Conservation (phyloP, 345 rosid species). For the Lagerstroemia speciosa region DNA sequence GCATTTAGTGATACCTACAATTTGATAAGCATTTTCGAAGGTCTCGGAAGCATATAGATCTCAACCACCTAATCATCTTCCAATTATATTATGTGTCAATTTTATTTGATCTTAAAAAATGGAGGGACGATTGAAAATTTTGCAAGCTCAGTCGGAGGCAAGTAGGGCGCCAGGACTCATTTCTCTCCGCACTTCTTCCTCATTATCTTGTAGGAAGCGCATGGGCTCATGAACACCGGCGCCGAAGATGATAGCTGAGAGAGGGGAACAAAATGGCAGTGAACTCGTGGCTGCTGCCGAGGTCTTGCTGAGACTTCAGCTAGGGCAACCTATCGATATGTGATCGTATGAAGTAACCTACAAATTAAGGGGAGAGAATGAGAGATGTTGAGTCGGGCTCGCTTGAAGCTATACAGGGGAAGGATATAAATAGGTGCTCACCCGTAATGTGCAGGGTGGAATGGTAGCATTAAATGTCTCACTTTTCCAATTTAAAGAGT, state of each 20-base stretch:
- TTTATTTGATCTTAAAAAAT: no score
- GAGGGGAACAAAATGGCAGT: neutral
- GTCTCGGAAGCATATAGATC: no score
- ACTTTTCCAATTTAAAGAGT: neutral
- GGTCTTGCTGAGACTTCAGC: neutral
- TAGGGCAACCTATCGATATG: neutral
- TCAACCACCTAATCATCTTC: no score
- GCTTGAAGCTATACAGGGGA: neutral
- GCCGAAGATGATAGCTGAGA: neutral
- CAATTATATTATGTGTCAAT: no score
- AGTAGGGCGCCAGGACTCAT: constrained; percentile 83
- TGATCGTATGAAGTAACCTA: neutral
- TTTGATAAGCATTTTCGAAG: no score
- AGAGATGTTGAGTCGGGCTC: no score
- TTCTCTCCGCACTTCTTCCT: constrained; percentile 73
- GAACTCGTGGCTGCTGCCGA: neutral
- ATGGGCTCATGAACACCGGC: constrained; percentile 50
- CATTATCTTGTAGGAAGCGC: constrained; percentile 86
- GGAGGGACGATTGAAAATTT: constrained; percentile 85
- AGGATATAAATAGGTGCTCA: neutral
- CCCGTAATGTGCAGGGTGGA: neutral
- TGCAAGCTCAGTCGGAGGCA: constrained; percentile 81
- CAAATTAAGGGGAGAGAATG: neutral
- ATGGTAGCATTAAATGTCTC: neutral
- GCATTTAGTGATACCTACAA: no score